Percentiles rank a stretch among this genome's conserved stretches.
These are phyloP conservation scores for Scutellaria baicalensis DNA, from an alignment of 257 asterid species.

Conservation along the genomic window DNA sequence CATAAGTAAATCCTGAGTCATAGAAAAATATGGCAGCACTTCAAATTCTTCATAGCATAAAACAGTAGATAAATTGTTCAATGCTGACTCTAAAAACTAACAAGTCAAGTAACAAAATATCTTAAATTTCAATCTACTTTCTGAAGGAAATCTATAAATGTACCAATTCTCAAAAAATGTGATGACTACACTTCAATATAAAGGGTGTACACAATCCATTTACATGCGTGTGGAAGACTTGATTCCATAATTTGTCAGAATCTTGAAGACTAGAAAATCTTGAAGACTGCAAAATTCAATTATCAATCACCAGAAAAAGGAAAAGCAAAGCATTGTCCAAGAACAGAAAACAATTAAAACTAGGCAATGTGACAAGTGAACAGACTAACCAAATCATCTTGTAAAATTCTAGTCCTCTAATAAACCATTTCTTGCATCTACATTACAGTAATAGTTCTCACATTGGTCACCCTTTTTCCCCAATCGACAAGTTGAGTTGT, in stretches of 20 bases:
- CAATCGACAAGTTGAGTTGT: background rate
- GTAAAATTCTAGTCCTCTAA: background rate
- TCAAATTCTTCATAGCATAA: slow-evolving; percentile 7
- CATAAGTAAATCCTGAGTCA: slow-evolving; percentile 31
- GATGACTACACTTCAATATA: slow-evolving; percentile 1
- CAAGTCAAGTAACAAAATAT: background rate
- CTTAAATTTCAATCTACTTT: background rate
- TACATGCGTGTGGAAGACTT: background rate
- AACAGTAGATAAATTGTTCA: background rate
- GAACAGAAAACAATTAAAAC: background rate
- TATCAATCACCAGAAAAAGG: background rate
- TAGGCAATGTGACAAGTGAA: background rate
- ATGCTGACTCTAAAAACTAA: slow-evolving; percentile 4
- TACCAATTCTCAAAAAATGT: background rate
- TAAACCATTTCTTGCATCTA: background rate
- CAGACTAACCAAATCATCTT: background rate
- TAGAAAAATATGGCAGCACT: slow-evolving; percentile 6
- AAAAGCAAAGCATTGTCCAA: background rate
- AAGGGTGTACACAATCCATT: background rate
- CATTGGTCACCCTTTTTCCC: background rate
- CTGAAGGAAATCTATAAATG: background rate
- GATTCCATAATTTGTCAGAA: background rate
- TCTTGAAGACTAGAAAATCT: background rate
- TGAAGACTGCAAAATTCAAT: background rate
- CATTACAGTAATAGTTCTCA: background rate